Percentiles rank a stretch among this genome's conserved stretches.
phyloP scores from a whole-genome alignment of 305 asterid genomes.

The Solanum hybrid region DNA sequence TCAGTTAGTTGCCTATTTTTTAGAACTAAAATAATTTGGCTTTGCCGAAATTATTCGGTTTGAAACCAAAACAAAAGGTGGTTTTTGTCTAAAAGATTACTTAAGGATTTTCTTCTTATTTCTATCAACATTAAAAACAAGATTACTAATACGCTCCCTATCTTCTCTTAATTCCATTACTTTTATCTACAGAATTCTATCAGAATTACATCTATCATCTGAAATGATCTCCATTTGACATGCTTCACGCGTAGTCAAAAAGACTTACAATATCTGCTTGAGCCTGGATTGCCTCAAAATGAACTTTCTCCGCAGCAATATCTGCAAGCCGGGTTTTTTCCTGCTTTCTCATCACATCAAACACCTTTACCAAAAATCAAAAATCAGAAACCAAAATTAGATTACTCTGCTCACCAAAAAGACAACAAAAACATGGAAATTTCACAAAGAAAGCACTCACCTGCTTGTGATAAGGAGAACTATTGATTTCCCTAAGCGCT shows the following conservation, averaged over 20 bases:
- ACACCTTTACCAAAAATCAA: conserved; percentile 33
- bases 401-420: background rate
- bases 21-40: background rate
- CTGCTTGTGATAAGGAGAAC: conserved; percentile 50
- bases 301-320: conserved; percentile 60
- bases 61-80: background rate
- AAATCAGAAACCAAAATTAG: conserved; percentile 1
- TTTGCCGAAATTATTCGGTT: background rate
- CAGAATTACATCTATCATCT: background rate
- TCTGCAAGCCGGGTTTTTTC: conserved; percentile 63
- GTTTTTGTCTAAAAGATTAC: background rate
- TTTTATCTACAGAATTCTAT: background rate
- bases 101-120: background rate
- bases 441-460: background rate
- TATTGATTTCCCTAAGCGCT: conserved; percentile 73
- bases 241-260: background rate
- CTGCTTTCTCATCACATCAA: conserved; percentile 80
- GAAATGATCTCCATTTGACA: background rate
- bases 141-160: background rate
- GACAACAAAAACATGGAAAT: background rate
- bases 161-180: background rate
- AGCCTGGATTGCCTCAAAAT: conserved; percentile 65
- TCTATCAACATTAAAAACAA: background rate
- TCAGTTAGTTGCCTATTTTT: background rate
- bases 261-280: conserved; percentile 67